Base-by-base conservation (phyloP, 148 eudicot genomes). In the Rhododendron simsii region DNA sequence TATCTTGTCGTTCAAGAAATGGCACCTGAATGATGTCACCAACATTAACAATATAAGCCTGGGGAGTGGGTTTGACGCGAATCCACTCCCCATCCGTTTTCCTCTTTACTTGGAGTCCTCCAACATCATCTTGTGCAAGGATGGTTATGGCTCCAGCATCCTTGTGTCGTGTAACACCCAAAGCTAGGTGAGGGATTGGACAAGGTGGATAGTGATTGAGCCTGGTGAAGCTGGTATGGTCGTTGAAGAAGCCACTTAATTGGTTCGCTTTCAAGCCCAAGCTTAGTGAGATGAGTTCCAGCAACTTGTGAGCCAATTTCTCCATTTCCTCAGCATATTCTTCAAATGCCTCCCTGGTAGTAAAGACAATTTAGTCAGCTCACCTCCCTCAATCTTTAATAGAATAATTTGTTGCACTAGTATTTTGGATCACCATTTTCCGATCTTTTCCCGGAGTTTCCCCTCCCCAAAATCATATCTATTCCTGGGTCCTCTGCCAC, bases 1-100 rank as follows among this genome's bases (percentile, higher is more conserved):
- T 41, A 41, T 41, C 6, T 41, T 41, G 45, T 41, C 6, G 45
- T 41, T 41, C 45, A 41, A 41, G 45, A 37, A 57, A 55, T 33
- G 12, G 50, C 69, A 96, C 98, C 98, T 96, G 98, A 82, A 94
- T 91, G 0, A 94, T 89, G 85, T 95, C 96, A 15, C 99, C 99
- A 35, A 96, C 91, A 57, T 95, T 96, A 80, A 96, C 82, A 20
- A 95, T 93, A 35, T 87, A 91, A 55, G 96, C 95, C 85, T 90
- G 78, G 0, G 95, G 90, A 39, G 87, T 87, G 13, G 99, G 99
- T 33, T 91, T 93, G 18, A 96, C 94, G 18, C 81, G 83, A 67
- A 95, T 86, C 99, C 99, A 96, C 84, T 92, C 88, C 26, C 94
- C 96, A 87, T 96, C 96, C 0, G 83, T 2, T 87, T 93, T 95